Evolutionary conservation across 1,284 basidiomycete species (phyloP), one percentile per base, ranked within the genome.

Genomic region (Thelephora terrestris): DNA sequence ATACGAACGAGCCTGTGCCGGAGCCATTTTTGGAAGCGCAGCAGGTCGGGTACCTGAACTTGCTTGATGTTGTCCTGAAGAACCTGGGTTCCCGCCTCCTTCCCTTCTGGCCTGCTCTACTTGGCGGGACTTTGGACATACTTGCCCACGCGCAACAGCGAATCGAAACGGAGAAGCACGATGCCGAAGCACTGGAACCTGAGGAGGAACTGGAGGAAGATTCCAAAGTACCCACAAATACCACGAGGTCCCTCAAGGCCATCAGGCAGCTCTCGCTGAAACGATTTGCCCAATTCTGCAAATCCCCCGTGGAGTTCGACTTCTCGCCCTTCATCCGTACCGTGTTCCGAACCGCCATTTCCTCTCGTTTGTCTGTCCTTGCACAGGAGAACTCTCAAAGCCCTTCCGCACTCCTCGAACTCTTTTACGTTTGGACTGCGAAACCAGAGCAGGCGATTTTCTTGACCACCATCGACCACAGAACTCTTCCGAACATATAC

Each of bases 341-440:
- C 9, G 75, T 85, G 10, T 96, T 92, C 66, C 55, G 71, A 2
- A 67, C 75, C 0, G 78, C 92, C 64, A 86, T 99, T 58, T 82
- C 85, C 0, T 93, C 94, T 0, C 85, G 94, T 17, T 70, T 99
- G 23, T 69, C 78, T 0, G 67, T 71, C 4, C 73, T 99, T 20
- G 81, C 88, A 49, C 71, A 71, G 43, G 95, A 99, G 65, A 97
- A 94, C 58, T 91, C 88, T 0, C 95, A 99, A 65, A 78, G 90
- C 0, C 92, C 94, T 0, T 95, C 93, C 0, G 85, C 91, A 0
- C 71, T 97, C 24, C 71, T 99, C 37, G 91, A 96, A 32, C 72
- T 99, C 1, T 87, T 98, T 63, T 76, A 83, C 51, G 71, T 78
- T 3, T 96, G 95, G 85, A 80, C 89, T 0, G 62, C 71, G 7